Base-by-base conservation (phyloP, 306 rosid species). In the Vachellia pachyceras region DNA sequence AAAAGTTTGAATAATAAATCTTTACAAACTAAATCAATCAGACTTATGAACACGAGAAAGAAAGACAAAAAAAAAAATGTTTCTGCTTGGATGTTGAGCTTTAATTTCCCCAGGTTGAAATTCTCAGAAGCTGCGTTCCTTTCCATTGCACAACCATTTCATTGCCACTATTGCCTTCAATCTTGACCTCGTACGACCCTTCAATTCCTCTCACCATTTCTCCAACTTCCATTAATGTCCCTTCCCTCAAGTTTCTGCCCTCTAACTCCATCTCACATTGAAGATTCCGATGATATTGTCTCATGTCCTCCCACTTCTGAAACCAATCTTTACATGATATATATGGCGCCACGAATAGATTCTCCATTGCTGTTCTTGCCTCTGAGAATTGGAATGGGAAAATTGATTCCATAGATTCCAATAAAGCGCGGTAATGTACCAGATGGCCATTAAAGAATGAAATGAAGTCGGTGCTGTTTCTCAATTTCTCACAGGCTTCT, bases 281-380 rank as follows among this genome's bases (percentile, higher is more conserved):
- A 63, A 84, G 17, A 52, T 77, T 20, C 39, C 33, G 33, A 29
- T 63, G 63, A 12, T 64, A 69, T 7, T 74, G 81, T 75, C 64
- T 77, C 40, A 77, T 77, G 63, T 88, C 91, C 37, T 82, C 79
- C 94, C 94, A 89, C 37, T 80, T 83, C 20, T 77, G 72, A 7
- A 86, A 73, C 92, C 90, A 89, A 79, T 57, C 80, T 4, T 64
- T 79, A 58, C 88, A 81, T 33, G 91, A 89, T 4, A 91, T 41
- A 35, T 29, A 73, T 22, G 94, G 97, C 18, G 82, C 86, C 71
- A 93, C 81, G 76, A 93, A 91, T 9, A 84, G 41, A 47, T 75
- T 63, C 61, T 91, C 94, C 73, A 92, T 85, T 5, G 81, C 85
- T 78, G 72, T 72, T 73, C 91, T 91, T 50, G 94, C 94, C 71